Conservation (phyloP, 495 filamentous ascomycete species). For the Penicillium simplicissimum region DNA sequence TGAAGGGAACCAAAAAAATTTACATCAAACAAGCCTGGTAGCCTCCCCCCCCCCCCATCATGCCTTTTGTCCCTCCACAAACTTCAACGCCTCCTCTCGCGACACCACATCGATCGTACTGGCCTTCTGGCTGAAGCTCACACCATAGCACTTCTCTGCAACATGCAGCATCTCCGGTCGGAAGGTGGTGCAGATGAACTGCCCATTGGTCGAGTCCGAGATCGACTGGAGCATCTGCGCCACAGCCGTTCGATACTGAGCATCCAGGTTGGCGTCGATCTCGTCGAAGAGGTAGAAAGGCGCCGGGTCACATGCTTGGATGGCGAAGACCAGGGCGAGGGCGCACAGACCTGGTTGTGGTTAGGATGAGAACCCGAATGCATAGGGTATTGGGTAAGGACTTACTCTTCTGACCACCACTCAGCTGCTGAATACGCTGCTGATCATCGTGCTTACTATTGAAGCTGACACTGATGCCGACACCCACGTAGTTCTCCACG, state of each 20-base stretch:
- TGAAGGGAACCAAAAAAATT: conserved; percentile 17
- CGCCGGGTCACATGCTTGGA: conserved; percentile 94
- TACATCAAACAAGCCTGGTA: neutral
- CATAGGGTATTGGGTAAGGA: conserved; percentile 27
- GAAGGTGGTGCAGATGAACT: conserved; percentile 95
- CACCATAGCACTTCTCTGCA: conserved; percentile 97
- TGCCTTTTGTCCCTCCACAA: conserved; percentile 79
- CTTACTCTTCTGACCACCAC: conserved; percentile 95
- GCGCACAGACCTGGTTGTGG: conserved; percentile 74
- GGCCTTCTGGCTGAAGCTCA: conserved; percentile 90
- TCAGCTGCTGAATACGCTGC: conserved; percentile 95
- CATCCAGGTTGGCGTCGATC: conserved; percentile 97
- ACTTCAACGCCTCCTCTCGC: conserved; percentile 83
- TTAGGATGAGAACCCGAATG: neutral
- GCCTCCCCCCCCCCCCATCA: conserved; percentile 18
- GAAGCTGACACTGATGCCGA: conserved; percentile 98
- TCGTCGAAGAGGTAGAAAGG: conserved; percentile 99
- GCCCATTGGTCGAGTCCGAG: conserved; percentile 57
- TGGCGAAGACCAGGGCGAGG: conserved; percentile 95
- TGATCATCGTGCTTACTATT: conserved; percentile 98
- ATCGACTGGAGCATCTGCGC: conserved; percentile 83
- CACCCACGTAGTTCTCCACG: conserved; percentile 95
- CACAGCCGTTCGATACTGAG: conserved; percentile 93
- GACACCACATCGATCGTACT: conserved; percentile 87
- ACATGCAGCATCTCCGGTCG: conserved; percentile 93